Conservation (phyloP, 805 yeast species). For the Nematodospora valgi region DNA sequence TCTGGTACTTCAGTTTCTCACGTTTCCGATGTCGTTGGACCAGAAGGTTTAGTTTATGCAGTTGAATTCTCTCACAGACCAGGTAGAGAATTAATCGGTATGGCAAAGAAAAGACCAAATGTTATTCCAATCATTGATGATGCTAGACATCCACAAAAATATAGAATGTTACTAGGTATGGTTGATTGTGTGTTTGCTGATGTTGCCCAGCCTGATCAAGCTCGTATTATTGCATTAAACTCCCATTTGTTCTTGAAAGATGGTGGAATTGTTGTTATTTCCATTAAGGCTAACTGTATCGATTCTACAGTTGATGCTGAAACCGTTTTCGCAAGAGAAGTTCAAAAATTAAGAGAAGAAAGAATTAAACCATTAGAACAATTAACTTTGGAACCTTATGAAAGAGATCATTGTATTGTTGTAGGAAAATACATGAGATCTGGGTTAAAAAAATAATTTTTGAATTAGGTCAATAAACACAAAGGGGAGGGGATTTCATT, state of each 20-base stretch:
- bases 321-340: conserved; percentile 99
- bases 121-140: conserved; percentile 98
- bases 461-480: too few species aligned
- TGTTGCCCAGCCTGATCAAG: conserved; percentile 99
- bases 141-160: conserved; percentile 99
- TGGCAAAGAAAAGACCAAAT: conserved; percentile 99
- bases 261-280: conserved; percentile 97
- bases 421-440: conserved; percentile 96
- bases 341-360: conserved; percentile 97
- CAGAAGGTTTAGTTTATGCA: conserved; percentile 98
- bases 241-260: conserved; percentile 97
- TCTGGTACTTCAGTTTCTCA: conserved; percentile 99
- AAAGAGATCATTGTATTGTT: conserved; percentile 99
- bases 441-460: conserved; percentile 51
- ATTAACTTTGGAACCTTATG: conserved; percentile 98
- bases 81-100: conserved; percentile 97
- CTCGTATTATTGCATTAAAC: conserved; percentile 98
- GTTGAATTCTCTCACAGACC: conserved; percentile 99
- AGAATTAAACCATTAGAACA: conserved; percentile 98
- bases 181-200: conserved; percentile 98
- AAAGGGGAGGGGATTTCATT: too few species aligned
- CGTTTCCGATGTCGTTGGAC: conserved; percentile 97
- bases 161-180: conserved; percentile 99
- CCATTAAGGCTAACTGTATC: conserved; percentile 99
- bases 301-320: conserved; percentile 99